phyloP scores from a whole-genome alignment of 108 stramenopile genomes.

The Stephanodiscus triporus region DNA sequence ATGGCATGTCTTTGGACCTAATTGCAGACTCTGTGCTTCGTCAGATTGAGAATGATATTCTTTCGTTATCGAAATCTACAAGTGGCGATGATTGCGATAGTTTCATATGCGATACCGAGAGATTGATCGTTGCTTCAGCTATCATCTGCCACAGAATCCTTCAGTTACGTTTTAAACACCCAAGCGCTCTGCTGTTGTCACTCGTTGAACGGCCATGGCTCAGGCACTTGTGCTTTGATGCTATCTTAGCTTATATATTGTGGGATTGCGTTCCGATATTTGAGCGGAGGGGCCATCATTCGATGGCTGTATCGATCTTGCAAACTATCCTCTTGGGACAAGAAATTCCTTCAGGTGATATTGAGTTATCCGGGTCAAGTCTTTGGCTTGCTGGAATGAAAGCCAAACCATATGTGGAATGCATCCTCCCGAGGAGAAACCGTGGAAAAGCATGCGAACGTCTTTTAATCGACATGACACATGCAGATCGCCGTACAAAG shows the following conservation, averaged over 20 bases:
- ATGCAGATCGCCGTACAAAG: conserved; percentile 39
- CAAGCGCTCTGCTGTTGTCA: conserved; percentile 8
- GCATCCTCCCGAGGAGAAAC: conserved; percentile 63
- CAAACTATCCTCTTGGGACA: conserved; percentile 47
- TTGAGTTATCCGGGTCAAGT: background rate
- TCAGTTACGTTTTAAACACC: conserved; percentile 24
- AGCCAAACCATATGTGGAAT: conserved; percentile 20
- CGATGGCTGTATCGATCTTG: conserved; percentile 43
- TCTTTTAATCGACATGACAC: conserved; percentile 70
- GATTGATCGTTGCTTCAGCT: conserved; percentile 54
- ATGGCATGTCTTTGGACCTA: background rate
- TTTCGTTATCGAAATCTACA: conserved; percentile 6
- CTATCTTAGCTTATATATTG: conserved; percentile 65
- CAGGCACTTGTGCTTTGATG: conserved; percentile 80
- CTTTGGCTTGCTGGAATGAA: conserved; percentile 7
- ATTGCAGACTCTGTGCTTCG: conserved; percentile 3
- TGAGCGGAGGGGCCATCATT: conserved; percentile 64
- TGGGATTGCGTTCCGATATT: conserved; percentile 79
- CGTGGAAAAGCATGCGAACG: conserved; percentile 85
- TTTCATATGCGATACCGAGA: conserved; percentile 61
- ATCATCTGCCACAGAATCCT: conserved; percentile 57
- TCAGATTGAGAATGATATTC: conserved; percentile 27
- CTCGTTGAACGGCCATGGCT: conserved; percentile 67
- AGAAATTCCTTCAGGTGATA: conserved; percentile 37
- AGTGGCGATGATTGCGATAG: conserved; percentile 12